Evolutionary conservation across 495 filamentous ascomycete species (phyloP), one percentile per base, ranked within the genome.

Genomic region (Astrothelium subdiscretum): DNA sequence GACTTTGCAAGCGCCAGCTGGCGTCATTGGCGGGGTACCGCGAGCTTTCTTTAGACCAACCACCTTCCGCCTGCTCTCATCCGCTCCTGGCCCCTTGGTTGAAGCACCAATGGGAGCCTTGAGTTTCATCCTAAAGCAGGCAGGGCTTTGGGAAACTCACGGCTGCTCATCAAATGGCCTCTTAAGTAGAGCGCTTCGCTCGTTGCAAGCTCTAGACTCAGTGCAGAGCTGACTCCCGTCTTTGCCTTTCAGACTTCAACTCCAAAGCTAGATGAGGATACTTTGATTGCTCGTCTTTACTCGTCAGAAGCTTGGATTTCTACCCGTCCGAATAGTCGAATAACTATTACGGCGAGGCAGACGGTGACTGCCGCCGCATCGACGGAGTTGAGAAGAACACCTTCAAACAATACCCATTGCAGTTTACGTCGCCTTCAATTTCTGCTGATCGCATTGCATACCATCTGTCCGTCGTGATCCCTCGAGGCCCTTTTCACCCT

Each of bases 171-270:
- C 48, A 26, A 54, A 20, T 54, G 48, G 48, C 48, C 43, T 54
- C 24, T 54, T 29, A 54, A 54, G 48, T 54, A 54, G 48, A 54
- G 48, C 48, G 48, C 48, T 20, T 54, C 48, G 48, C 48, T 54
- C 24, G 8, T 26, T 20, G 24, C 24, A 20, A 54, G 48, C 26
- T 20, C 24, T 11, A 20, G 22, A 8, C 48, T 54, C 24, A 27
- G 2, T 24, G 24, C 5, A 54, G 24, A 54, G 24, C 48, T 20
- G 24, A 29, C 5, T 54, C 6, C 24, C 29, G 24, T 15, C 29
- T 54, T 54, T 11, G 26, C 8, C 15, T 20, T 26, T 20, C 42
- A 48, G 18, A 48, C 13, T n/a, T 3, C 5, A 3, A 10, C 3
- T n/a, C 20, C 18, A 38, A 48, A n/a, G 20, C 20, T 20, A 18